Evolutionary conservation across 352 stramenopile species (phyloP).

Genomic region (Stephanocyclus meneghinianus): DNA sequence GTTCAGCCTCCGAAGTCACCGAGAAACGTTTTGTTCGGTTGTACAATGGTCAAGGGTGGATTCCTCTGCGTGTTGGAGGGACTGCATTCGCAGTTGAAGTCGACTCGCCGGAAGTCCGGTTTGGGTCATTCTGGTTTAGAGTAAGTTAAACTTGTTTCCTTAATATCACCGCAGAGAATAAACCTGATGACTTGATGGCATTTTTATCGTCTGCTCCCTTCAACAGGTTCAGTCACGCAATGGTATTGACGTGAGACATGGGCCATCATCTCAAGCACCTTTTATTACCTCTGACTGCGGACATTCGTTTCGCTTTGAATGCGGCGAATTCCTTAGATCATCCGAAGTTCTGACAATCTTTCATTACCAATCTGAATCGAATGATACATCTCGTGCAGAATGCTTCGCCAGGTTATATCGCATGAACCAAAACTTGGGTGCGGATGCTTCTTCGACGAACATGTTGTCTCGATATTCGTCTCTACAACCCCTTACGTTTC

Average conservation of each 20-base stretch:
- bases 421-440: constrained; percentile 37
- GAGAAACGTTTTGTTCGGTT: constrained; percentile 66
- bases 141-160: constrained; percentile 24
- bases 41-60: constrained; percentile 72
- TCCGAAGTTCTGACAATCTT: constrained; percentile 75
- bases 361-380: constrained; percentile 19
- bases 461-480: constrained; percentile 45
- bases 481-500: constrained; percentile 52
- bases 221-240: neutral
- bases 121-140: constrained; percentile 81
- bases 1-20: neutral
- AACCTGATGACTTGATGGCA: neutral
- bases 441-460: constrained; percentile 37
- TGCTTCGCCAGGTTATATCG: constrained; percentile 79
- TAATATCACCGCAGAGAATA: neutral
- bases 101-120: constrained; percentile 58
- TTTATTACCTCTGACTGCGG: constrained; percentile 69
- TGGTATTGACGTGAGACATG: constrained; percentile 71
- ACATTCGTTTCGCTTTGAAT: constrained; percentile 78
- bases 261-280: constrained; percentile 65
- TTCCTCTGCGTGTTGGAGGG: constrained; percentile 57
- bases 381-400: constrained; percentile 42
- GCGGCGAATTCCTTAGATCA: constrained; percentile 76
- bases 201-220: neutral
- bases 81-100: constrained; percentile 48